Evolutionary conservation across 2,329 filamentous ascomycete species (phyloP), one percentile per base, ranked within the genome.

Genomic region (Beauveria scarabaeidicola): DNA sequence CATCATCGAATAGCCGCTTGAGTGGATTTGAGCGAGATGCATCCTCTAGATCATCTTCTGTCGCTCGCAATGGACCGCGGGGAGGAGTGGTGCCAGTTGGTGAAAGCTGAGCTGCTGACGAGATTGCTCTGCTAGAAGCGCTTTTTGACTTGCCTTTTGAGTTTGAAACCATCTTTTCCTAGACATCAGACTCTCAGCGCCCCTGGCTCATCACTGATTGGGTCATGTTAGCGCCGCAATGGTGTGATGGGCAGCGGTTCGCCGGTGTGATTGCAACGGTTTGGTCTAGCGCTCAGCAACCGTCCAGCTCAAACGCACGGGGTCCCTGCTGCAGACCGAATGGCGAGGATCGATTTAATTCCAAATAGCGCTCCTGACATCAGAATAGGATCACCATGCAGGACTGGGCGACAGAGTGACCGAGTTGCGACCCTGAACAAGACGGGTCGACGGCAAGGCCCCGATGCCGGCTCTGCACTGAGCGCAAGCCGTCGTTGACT

Each of bases 1-100:
- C 79, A 66, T 86, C 83, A 13, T 82, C 84, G 66, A 82, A 85
- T 65, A 83, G 79, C 66, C 83, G 77, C 72, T 86, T 86, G 32
- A 85, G 72, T 43, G 83, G 82, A 63, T 82, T 83, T 27, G 78
- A 75, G 58, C 78, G 10, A 1, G 47, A 40, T 13, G 21, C 50
- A 11, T 41, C 41, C 5, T 38, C 63, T 32, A 61, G 60, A 53
- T 61, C 46, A 55, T 61, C 54, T 9, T 57, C 43, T 5, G 48
- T 21, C 8, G 21, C 19, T 10, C 43, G 23, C 15, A 55, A 17
- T 9, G 13, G 6, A 15, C n/a, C 23, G 11, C 29, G 40, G 1
- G 52, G 13, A n/a, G 52, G 13, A n/a, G 19, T 25, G 50, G 50
- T 13, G 13, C 36, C 19, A 7, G 27, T 27, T 46, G 52, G 41